Conservation (phyloP, 2,329 filamentous ascomycete genomes). For the Aspergillus floridensis region DNA sequence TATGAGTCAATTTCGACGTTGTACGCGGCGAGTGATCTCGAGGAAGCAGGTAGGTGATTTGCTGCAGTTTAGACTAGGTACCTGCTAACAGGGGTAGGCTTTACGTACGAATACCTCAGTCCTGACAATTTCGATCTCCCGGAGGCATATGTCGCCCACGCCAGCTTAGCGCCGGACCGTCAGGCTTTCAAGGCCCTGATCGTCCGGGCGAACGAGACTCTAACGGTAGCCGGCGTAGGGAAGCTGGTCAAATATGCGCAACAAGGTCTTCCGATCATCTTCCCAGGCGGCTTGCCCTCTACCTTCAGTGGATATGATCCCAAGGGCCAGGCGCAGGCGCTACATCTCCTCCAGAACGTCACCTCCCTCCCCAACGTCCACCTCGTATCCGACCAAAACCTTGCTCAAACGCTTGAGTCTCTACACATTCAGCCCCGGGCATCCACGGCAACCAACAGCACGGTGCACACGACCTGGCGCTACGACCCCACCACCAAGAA, state of each 20-base stretch:
- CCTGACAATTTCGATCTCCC: slow-evolving; percentile 46
- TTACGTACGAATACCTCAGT: slow-evolving; percentile 46
- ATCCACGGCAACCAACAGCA: slow-evolving; percentile 23
- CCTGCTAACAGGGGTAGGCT: slow-evolving; percentile 26
- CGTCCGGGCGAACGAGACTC: slow-evolving; percentile 34
- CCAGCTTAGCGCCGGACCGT: slow-evolving; percentile 38
- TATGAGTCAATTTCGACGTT: neutral
- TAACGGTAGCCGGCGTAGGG: slow-evolving; percentile 36
- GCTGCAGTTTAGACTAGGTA: no score
- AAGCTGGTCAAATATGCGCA: slow-evolving; percentile 37
- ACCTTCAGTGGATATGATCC: slow-evolving; percentile 6
- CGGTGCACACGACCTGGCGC: slow-evolving; percentile 40
- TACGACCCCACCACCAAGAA: slow-evolving; percentile 19
- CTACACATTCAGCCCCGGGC: slow-evolving; percentile 36
- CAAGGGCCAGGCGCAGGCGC: neutral
- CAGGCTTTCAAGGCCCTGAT: slow-evolving; percentile 47
- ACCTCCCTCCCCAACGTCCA: slow-evolving; percentile 36
- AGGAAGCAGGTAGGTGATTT: neutral
- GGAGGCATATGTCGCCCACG: slow-evolving; percentile 36
- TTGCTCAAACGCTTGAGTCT: slow-evolving; percentile 31
- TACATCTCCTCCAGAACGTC: slow-evolving; percentile 22
- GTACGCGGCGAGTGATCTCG: neutral
- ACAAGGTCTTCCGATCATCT: slow-evolving; percentile 44
- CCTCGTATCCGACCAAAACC: slow-evolving; percentile 23
- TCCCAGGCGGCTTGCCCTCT: slow-evolving; percentile 38